phyloP scores from a whole-genome alignment of 352 stramenopile genomes.

The Globisporangium lucens region DNA sequence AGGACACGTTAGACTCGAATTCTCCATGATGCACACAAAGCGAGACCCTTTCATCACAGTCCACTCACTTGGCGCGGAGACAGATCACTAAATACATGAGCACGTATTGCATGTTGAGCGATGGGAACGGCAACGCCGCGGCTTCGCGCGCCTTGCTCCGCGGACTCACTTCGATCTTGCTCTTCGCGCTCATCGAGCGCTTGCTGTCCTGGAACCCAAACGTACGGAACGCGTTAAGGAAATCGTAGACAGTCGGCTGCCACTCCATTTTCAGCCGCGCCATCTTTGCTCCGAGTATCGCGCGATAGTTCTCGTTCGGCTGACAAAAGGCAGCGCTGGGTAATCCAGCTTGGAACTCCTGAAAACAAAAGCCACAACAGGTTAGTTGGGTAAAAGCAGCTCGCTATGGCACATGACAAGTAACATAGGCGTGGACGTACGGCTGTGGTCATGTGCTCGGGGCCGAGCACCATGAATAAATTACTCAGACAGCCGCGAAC shows the following conservation, averaged over 20 bases:
- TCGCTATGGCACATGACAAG: slow-evolving; percentile 7
- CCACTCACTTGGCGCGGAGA: slow-evolving; percentile 50
- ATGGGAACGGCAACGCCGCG: slow-evolving; percentile 50
- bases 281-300: slow-evolving; percentile 28
- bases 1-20: background rate
- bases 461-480: slow-evolving; percentile 44
- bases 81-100: slow-evolving; percentile 74
- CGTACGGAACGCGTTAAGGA: slow-evolving; percentile 68
- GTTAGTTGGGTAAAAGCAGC: background rate
- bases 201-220: slow-evolving; percentile 85
- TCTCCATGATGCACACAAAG: slow-evolving; percentile 7
- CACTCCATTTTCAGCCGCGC: slow-evolving; percentile 58
- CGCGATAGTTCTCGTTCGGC: slow-evolving; percentile 47
- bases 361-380: background rate
- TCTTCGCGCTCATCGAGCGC: slow-evolving; percentile 77
- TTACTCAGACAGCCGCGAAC: slow-evolving; percentile 73
- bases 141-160: slow-evolving; percentile 19
- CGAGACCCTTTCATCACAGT: slow-evolving; percentile 3
- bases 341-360: slow-evolving; percentile 49
- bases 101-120: slow-evolving; percentile 80
- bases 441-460: slow-evolving; percentile 4
- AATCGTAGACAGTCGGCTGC: slow-evolving; percentile 70
- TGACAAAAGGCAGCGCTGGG: slow-evolving; percentile 48
- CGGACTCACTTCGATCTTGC: slow-evolving; percentile 54
- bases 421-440: background rate